A percentile compares a stretch with the other conserved stretches of the same genome.
These are phyloP conservation scores for Aspergillus fructus DNA, from an alignment of 2,329 filamentous ascomycete species.

Conservation along the genomic window DNA sequence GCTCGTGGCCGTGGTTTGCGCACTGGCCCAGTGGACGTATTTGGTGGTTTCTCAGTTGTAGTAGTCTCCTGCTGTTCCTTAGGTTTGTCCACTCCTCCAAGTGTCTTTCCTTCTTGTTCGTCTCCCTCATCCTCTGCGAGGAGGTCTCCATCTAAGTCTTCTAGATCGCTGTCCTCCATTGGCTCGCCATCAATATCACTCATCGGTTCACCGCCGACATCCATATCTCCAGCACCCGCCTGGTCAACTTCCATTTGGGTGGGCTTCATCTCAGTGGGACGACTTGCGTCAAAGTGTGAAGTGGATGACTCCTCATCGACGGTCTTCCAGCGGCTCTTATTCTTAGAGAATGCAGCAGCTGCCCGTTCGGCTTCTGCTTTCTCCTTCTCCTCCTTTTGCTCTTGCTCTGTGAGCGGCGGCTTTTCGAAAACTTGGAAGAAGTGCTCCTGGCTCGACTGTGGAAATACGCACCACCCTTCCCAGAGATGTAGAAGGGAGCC, in stretches of 20 bases:
- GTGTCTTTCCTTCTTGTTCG: constrained; percentile 16
- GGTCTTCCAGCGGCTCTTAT: constrained; percentile 48
- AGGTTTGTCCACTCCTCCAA: constrained; percentile 19
- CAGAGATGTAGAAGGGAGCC: constrained; percentile 68
- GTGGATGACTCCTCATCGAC: constrained; percentile 43
- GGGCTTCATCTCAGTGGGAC: constrained; percentile 24
- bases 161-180: constrained; percentile 52
- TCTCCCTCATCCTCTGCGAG: constrained; percentile 49
- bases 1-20: constrained; percentile 68
- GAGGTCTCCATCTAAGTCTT: constrained; percentile 49
- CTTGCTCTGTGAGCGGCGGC: constrained; percentile 57
- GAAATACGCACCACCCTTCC: constrained; percentile 67
- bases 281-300: constrained; percentile 29
- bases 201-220: constrained; percentile 43
- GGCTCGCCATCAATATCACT: constrained; percentile 45
- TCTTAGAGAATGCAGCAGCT: constrained; percentile 36
- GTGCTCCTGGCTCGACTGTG: constrained; percentile 68
- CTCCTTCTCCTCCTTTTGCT: constrained; percentile 45
- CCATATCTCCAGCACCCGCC: constrained; percentile 44
- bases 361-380: constrained; percentile 43
- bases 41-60: constrained; percentile 16
- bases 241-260: constrained; percentile 35
- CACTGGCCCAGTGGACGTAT: constrained; percentile 28
- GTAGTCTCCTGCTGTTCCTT: background rate
- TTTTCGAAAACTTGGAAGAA: constrained; percentile 71